A percentile compares a stretch with the other conserved stretches of the same genome.
Evolutionary conservation across 116 monocot species (phyloP).

Genomic region (Papilionanthe hybrid): DNA sequence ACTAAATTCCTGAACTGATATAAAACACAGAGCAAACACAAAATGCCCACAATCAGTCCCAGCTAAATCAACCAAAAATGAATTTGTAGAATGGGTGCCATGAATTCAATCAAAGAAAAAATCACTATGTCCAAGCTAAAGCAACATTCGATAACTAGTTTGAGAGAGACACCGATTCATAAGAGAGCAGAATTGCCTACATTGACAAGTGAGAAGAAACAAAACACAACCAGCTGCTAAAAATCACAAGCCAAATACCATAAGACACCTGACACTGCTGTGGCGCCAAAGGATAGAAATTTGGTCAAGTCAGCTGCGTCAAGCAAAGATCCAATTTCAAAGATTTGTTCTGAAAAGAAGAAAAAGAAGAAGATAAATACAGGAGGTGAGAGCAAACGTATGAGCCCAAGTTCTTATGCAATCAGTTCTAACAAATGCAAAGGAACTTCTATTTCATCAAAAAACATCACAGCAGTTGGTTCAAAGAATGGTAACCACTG

Average conservation of each 20-base stretch:
- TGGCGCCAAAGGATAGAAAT: constrained; percentile 14
- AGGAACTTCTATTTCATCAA: not conserved
- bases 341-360: constrained; percentile 32
- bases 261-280: constrained; percentile 9
- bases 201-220: constrained; percentile 21
- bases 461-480: not conserved
- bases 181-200: constrained; percentile 15
- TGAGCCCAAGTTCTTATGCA: constrained; percentile 10
- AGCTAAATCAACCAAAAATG: constrained; percentile 47
- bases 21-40: constrained; percentile 22
- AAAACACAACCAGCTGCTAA: constrained; percentile 32
- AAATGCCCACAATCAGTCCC: constrained; percentile 70
- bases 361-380: constrained; percentile 41
- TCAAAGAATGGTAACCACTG: not conserved
- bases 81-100: constrained; percentile 23
- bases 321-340: constrained; percentile 13
- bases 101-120: constrained; percentile 37
- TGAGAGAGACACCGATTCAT: constrained; percentile 41
- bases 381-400: constrained; percentile 11
- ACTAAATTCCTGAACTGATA: not conserved
- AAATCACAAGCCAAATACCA: constrained; percentile 10
- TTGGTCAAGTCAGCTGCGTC: constrained; percentile 22
- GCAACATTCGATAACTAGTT: constrained; percentile 46
- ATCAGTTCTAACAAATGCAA: constrained; percentile 1
- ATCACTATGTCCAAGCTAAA: constrained; percentile 28